Conservation (phyloP, 352 stramenopile species). For the Phytophthora sp. region DNA sequence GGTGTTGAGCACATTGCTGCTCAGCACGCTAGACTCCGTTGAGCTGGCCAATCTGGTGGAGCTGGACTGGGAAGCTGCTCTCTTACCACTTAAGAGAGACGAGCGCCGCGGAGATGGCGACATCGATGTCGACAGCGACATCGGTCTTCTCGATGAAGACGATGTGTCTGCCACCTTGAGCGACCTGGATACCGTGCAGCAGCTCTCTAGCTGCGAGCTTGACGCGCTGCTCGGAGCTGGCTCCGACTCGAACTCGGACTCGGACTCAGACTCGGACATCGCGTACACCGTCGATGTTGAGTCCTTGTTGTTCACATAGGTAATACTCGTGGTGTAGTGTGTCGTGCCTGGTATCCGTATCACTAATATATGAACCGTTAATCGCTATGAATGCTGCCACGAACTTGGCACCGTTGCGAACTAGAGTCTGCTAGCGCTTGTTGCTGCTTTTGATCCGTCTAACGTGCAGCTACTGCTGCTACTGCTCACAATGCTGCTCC, state of each 20-base stretch:
- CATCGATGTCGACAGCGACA: background rate
- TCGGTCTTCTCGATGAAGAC: slow-evolving; percentile 3
- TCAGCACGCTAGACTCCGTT: slow-evolving; percentile 12
- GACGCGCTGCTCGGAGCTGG: slow-evolving; percentile 5
- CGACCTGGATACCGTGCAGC: background rate
- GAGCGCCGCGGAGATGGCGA: background rate
- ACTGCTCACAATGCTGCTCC: too few species aligned
- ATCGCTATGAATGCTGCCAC: too few species aligned
- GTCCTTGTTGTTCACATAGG: background rate
- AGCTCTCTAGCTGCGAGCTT: slow-evolving; percentile 5
- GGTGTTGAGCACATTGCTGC: too few species aligned
- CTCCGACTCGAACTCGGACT: background rate
- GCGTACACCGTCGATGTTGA: background rate
- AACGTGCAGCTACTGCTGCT: too few species aligned
- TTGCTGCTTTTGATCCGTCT: too few species aligned
- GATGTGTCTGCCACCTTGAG: slow-evolving; percentile 11
- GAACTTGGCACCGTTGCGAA: too few species aligned
- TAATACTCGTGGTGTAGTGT: too few species aligned
- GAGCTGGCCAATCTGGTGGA: slow-evolving; percentile 14
- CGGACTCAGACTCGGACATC: background rate
- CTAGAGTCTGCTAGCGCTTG: too few species aligned
- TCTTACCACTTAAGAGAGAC: background rate
- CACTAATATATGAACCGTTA: too few species aligned
- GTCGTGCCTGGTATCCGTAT: too few species aligned
- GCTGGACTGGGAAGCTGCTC: slow-evolving; percentile 22